Base-by-base conservation (phyloP, 1,139 yeast species). In the Saccharomyces hybrid region DNA sequence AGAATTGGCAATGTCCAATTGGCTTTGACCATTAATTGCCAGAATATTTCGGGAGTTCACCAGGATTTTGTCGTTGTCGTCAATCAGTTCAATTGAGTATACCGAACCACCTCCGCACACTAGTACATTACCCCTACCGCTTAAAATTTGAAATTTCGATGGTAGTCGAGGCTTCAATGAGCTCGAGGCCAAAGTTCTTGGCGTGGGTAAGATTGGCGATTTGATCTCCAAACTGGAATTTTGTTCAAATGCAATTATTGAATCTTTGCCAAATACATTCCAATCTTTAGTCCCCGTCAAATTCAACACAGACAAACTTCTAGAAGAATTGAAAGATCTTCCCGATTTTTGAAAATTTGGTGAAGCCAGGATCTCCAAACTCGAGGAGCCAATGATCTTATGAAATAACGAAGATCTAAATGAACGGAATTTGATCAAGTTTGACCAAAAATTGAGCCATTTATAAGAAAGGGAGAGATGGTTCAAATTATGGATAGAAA, bases 81-180 rank as follows among this genome's bases (percentile, higher is more conserved):
- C 57, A 34, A 60, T 55, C 50, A 69, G 55, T 13, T 63, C 65
- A 14, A 69, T 56, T 2, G 68, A 60, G 51, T 67, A 61, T 0
- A 67, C 60, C 4, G 69, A 62, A 1, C 71, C 71, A 7, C 60
- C 55, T 4, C 70, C 71, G 51, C 64, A 64, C 13, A 67, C 51
- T n/a, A 69, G 53, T 1, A 66, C 61, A 51, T 62, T 63, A 8
- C 72, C 72, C 32, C 71, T 62, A 6, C 72, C 72, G 47, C 60
- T 64, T 4, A 65, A 16, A 5, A 61, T 57, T 29, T 59, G 60
- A 51, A 58, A 65, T 41, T 62, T 60, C 16, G 49, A 47, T 16
- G 59, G 56, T 44, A 51, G 54, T 13, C 46, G 51, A n/a, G 54
- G 52, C 16, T 51, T 49, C 28, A 49, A 32, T 27, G 53, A 53